These are phyloP conservation scores for Aspergillus asperescens DNA, from an alignment of 495 filamentous ascomycete genomes.

Conservation along the genomic window DNA sequence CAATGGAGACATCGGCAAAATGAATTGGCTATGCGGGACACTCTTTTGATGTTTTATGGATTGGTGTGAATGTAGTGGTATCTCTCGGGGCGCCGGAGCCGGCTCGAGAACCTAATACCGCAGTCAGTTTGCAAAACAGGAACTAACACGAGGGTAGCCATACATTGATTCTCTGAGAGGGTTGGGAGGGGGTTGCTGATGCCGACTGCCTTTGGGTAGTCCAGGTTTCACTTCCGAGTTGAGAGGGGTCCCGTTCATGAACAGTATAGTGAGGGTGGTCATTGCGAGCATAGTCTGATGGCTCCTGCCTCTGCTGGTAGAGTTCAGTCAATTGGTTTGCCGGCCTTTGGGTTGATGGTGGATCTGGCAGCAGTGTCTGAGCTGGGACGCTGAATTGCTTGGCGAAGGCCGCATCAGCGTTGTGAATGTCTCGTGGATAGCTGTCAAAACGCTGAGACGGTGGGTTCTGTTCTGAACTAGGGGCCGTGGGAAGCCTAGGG, in stretches of 20 bases:
- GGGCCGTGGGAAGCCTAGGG: constrained; percentile 23
- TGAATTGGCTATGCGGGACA: neutral
- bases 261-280: neutral
- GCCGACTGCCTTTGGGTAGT: neutral
- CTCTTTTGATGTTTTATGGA: constrained; percentile 6
- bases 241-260: neutral
- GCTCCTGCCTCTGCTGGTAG: constrained; percentile 11
- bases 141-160: neutral
- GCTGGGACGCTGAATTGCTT: neutral
- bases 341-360: neutral
- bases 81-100: neutral
- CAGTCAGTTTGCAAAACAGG: neutral
- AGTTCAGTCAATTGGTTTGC: neutral
- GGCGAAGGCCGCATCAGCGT: neutral
- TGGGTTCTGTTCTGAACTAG: constrained; percentile 13
- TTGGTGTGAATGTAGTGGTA: neutral
- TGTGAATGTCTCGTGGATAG: neutral
- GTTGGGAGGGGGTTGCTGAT: neutral
- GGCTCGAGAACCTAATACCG: neutral
- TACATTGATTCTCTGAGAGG: neutral
- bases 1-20: constrained; percentile 5
- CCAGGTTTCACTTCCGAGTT: neutral
- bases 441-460: neutral
- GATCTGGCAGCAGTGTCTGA: constrained; percentile 3
- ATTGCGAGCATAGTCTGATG: neutral